Conservation (phyloP, 2,329 filamentous ascomycete species). For the Truncatella angustata region DNA sequence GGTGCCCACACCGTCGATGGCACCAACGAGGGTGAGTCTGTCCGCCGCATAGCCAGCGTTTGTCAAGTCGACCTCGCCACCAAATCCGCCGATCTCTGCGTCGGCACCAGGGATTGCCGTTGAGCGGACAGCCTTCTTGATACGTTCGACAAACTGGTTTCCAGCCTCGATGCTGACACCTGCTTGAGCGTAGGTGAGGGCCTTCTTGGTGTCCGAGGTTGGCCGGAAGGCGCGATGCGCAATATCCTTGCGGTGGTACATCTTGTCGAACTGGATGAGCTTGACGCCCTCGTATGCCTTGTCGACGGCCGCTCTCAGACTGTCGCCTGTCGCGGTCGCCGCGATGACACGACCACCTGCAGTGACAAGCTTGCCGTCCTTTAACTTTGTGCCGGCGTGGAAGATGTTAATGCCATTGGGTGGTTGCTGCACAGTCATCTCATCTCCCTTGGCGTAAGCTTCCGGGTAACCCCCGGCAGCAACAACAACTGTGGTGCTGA, state of each 20-base stretch:
- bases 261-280: conserved; percentile 78
- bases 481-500: conserved; percentile 89
- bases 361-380: conserved; percentile 65
- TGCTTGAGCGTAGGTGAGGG: conserved; percentile 86
- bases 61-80: conserved; percentile 78
- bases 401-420: conserved; percentile 68
- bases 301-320: conserved; percentile 77
- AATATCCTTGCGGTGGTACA: conserved; percentile 93
- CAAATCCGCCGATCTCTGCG: conserved; percentile 93
- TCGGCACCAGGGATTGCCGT: conserved; percentile 85
- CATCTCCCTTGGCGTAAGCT: conserved; percentile 75
- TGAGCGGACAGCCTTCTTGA: conserved; percentile 84
- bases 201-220: conserved; percentile 38
- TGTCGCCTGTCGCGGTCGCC: conserved; percentile 73
- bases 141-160: conserved; percentile 87
- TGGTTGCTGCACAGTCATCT: conserved; percentile 48
- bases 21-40: conserved; percentile 78
- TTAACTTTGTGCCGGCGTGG: conserved; percentile 81
- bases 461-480: conserved; percentile 90
- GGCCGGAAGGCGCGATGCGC: conserved; percentile 69
- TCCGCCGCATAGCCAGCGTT: conserved; percentile 65
- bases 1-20: conserved; percentile 91
- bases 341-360: conserved; percentile 91
- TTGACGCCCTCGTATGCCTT: conserved; percentile 84
- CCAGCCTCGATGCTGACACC: conserved; percentile 94